Evolutionary conservation across 345 rosid species (phyloP), one percentile per base, ranked within the genome.

Genomic region (Brassica incana): DNA sequence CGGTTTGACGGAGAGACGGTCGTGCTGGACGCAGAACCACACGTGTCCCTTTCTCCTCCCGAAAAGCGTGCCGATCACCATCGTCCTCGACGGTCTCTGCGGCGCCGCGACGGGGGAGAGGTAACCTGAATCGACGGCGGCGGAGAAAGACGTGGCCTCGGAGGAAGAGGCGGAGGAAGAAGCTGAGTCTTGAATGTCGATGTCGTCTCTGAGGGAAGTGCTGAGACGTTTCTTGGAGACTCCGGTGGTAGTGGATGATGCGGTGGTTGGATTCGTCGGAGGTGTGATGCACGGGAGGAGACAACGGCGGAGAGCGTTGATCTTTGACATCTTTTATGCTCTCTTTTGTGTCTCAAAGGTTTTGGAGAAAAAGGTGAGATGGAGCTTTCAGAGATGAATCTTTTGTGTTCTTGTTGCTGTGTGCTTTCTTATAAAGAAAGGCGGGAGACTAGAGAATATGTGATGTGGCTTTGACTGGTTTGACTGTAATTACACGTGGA

Each of bases 41-140:
- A 91, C 97, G 82, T 90, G 97, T 69, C 97, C 95, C 16, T 90
- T 88, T 56, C 93, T 92, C 54, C 78, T 82, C 9, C 97, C 97
- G 81, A 88, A 94, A 18, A 94, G 84, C 32, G 97, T 94, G 4
- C 97, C 97, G 64, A 86, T 88, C 36, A 86, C 97, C 93, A 92
- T 90, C 18, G 97, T 85, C 86, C 84, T 91, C 40, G 97, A 92
- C 6, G 87, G 93, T 43, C 95, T 89, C 43, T 72, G 84, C 23
- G 78, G 81, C 6, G 15, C 74, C 1, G 80, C 32, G 0, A 88
- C 80, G 1, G 88, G 77, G 5, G 80, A 82, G 0, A 79, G 6
- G n/a, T 80, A 5, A 18, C 60, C 12, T 1, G 78, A 56, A 38
- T 16, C 67, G 10, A 52, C 27, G 48, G 71, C 12, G 38, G 75